Evolutionary conservation across 1,284 basidiomycete species (phyloP).

Genomic region (Ganoderma lingzhi): DNA sequence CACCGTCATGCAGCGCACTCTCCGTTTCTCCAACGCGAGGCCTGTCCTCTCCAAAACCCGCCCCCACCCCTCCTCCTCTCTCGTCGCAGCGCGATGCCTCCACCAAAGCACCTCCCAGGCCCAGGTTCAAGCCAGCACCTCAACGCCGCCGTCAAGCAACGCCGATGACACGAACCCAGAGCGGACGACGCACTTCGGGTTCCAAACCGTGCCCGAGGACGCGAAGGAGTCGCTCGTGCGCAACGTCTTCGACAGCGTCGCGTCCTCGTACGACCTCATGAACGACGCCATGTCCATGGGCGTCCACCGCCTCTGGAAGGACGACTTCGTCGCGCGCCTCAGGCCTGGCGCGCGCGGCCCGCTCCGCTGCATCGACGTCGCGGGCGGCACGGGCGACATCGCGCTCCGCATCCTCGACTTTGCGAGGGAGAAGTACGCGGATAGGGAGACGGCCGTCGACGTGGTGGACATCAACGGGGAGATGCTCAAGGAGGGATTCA

Average conservation of each 20-base stretch:
- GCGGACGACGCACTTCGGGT: constrained; percentile 86
- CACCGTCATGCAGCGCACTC: constrained; percentile 30
- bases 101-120: constrained; percentile 26
- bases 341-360: constrained; percentile 81
- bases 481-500: constrained; percentile 95
- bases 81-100: constrained; percentile 22
- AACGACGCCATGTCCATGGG: constrained; percentile 99
- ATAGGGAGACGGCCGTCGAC: constrained; percentile 89
- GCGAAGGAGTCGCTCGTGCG: constrained; percentile 85
- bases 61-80: constrained; percentile 2
- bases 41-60: constrained; percentile 24
- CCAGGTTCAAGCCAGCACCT: constrained; percentile 4
- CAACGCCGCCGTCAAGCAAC: not conserved
- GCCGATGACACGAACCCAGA: constrained; percentile 11
- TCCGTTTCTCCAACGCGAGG: constrained; percentile 29
- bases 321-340: constrained; percentile 85
- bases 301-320: constrained; percentile 98
- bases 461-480: constrained; percentile 96
- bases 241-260: constrained; percentile 95
- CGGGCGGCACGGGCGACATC: constrained; percentile 98
- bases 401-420: constrained; percentile 94
- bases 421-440: constrained; percentile 88
- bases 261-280: constrained; percentile 97
- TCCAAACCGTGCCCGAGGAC: constrained; percentile 84
- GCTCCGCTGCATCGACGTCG: constrained; percentile 91